Percentiles rank a stretch among this genome's conserved stretches.
Conservation (phyloP, 202 grass and related monocot species). For the Musa balbisiana region DNA sequence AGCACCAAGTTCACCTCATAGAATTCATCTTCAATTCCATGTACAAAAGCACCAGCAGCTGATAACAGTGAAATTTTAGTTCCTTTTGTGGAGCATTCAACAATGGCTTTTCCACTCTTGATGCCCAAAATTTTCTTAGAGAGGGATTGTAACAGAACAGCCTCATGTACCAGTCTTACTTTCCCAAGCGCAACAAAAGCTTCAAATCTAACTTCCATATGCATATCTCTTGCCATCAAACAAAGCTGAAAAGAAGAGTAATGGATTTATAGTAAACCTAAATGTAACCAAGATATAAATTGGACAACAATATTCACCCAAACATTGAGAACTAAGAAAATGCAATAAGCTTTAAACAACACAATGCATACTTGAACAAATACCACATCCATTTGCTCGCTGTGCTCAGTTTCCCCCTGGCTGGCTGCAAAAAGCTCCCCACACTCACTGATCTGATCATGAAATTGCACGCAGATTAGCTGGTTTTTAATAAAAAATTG, state of each 20-base stretch:
- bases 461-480: background rate
- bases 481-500: background rate
- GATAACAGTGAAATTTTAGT: slow-evolving; percentile 47
- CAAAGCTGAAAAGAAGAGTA: slow-evolving; percentile 47
- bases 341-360: background rate
- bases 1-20: slow-evolving; percentile 49
- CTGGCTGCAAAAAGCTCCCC: slow-evolving; percentile 36
- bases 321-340: slow-evolving; percentile 7
- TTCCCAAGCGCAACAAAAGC: slow-evolving; percentile 65
- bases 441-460: slow-evolving; percentile 50
- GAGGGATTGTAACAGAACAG: slow-evolving; percentile 65
- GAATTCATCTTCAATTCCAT: slow-evolving; percentile 90
- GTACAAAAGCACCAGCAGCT: slow-evolving; percentile 65
- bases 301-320: slow-evolving; percentile 9
- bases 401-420: slow-evolving; percentile 16
- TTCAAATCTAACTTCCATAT: slow-evolving; percentile 66
- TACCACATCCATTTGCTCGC: slow-evolving; percentile 43
- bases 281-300: background rate
- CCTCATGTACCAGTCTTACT: slow-evolving; percentile 46
- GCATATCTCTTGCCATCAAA: slow-evolving; percentile 84
- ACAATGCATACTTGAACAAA: slow-evolving; percentile 57
- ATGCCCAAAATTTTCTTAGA: slow-evolving; percentile 69
- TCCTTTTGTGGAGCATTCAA: slow-evolving; percentile 31
- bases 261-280: background rate
- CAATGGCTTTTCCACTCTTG: slow-evolving; percentile 31